phyloP scores from a whole-genome alignment of 768 basidiomycete species.

The Pleurotus tuber-regium region DNA sequence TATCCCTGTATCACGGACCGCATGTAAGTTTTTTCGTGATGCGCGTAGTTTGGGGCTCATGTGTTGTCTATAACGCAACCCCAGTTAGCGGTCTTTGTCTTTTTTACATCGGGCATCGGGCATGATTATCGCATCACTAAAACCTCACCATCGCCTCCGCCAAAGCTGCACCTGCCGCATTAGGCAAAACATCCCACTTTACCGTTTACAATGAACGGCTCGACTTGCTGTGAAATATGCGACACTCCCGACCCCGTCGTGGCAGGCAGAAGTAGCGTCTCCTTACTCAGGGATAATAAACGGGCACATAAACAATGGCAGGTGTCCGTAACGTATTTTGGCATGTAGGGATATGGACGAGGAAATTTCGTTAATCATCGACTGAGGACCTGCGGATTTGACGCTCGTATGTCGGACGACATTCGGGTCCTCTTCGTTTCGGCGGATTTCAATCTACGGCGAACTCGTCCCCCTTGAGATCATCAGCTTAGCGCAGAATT shows the following conservation, averaged over 20 bases:
- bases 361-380: too few relatives aligned
- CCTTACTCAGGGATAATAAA: too few relatives aligned
- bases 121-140: conserved; percentile 3
- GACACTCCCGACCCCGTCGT: background rate
- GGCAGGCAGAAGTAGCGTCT: too few relatives aligned
- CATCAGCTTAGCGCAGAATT: too few relatives aligned
- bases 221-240: background rate
- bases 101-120: conserved; percentile 7
- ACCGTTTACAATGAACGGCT: background rate
- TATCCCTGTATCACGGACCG: background rate
- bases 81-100: background rate
- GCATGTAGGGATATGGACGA: too few relatives aligned
- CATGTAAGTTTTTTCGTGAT: background rate
- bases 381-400: too few relatives aligned
- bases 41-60: conserved; percentile 6
- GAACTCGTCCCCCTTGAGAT: too few relatives aligned
- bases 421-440: too few relatives aligned
- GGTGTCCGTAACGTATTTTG: too few relatives aligned
- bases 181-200: background rate
- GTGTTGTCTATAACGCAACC: background rate
- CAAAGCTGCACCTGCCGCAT: background rate
- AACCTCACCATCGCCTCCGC: background rate
- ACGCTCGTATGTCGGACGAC: too few relatives aligned
- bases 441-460: too few relatives aligned
- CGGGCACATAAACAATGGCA: too few relatives aligned